Conservation (phyloP, 2,329 filamentous ascomycete species). For the Stagonosporopsis vannaccii region DNA sequence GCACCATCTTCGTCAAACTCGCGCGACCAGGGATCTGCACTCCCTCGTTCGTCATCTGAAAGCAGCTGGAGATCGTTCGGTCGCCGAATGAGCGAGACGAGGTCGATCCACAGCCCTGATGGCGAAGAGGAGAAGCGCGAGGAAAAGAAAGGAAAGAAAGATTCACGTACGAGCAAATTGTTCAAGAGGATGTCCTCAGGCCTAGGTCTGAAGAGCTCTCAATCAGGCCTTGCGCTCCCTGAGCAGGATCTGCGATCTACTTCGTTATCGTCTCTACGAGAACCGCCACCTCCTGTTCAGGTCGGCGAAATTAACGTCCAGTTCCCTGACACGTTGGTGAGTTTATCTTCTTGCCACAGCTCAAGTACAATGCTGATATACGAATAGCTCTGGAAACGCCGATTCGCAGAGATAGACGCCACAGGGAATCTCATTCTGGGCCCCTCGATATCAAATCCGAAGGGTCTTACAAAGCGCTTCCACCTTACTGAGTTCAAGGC, state of each 20-base stretch:
- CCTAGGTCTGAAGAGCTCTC: constrained; percentile 59
- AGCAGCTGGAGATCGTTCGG: constrained; percentile 49
- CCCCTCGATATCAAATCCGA: constrained; percentile 68
- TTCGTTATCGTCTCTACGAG: constrained; percentile 42
- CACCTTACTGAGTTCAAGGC: constrained; percentile 83
- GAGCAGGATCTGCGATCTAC: constrained; percentile 47
- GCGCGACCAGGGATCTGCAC: constrained; percentile 37
- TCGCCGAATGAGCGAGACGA: constrained; percentile 49
- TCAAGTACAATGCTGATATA: constrained; percentile 10
- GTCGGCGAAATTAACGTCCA: constrained; percentile 95
- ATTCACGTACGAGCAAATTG: constrained; percentile 65
- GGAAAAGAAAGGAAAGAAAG: constrained; percentile 61
- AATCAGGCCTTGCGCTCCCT: constrained; percentile 47
- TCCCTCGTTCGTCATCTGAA: constrained; percentile 50
- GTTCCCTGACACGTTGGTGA: constrained; percentile 85
- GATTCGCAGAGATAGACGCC: constrained; percentile 84
- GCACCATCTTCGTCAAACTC: constrained; percentile 43
- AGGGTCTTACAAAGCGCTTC: constrained; percentile 76
- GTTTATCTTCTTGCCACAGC: constrained; percentile 20
- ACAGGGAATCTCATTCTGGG: constrained; percentile 84
- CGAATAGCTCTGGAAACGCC: constrained; percentile 82
- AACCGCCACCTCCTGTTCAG: constrained; percentile 66
- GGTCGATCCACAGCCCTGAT: constrained; percentile 38
- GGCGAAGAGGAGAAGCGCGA: constrained; percentile 51
- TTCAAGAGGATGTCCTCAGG: constrained; percentile 71